phyloP scores from a whole-genome alignment of 2,329 filamentous ascomycete genomes.

The Colletotrichum brevisporum region DNA sequence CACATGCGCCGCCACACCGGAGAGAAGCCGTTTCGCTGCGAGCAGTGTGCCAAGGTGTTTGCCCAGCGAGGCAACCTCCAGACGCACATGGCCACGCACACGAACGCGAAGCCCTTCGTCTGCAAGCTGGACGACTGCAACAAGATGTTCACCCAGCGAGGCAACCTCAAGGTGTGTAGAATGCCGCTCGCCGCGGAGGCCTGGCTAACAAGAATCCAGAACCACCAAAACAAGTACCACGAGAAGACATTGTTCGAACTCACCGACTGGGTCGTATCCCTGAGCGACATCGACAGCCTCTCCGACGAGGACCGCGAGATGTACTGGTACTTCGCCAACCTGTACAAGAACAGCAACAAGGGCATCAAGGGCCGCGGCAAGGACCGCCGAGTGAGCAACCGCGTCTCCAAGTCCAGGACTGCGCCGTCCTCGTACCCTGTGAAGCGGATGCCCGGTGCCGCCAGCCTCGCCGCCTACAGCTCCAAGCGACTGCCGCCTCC shows the following conservation, averaged over 20 bases:
- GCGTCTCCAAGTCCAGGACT: constrained; percentile 44
- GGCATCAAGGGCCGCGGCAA: constrained; percentile 97
- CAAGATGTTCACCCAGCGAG: constrained; percentile 90
- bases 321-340: constrained; percentile 84
- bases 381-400: constrained; percentile 74
- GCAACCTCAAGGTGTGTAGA: constrained; percentile 84
- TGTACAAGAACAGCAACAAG: constrained; percentile 99
- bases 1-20: constrained; percentile 91
- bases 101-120: constrained; percentile 81
- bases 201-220: constrained; percentile 60
- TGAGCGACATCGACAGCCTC: constrained; percentile 74
- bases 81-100: constrained; percentile 86
- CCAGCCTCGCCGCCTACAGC: constrained; percentile 38
- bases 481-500: constrained; percentile 35
- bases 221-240: constrained; percentile 96
- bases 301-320: constrained; percentile 79
- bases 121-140: constrained; percentile 88
- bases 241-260: constrained; percentile 78
- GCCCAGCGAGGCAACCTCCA: constrained; percentile 89
- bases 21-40: constrained; percentile 86
- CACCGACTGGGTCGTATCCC: constrained; percentile 77
- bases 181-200: not conserved
- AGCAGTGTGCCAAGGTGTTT: constrained; percentile 85
- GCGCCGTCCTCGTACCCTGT: constrained; percentile 37
- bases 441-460: constrained; percentile 34